Evolutionary conservation across 2,329 filamentous ascomycete genomes (phyloP).

Genomic region (Neoascochyta sp.): DNA sequence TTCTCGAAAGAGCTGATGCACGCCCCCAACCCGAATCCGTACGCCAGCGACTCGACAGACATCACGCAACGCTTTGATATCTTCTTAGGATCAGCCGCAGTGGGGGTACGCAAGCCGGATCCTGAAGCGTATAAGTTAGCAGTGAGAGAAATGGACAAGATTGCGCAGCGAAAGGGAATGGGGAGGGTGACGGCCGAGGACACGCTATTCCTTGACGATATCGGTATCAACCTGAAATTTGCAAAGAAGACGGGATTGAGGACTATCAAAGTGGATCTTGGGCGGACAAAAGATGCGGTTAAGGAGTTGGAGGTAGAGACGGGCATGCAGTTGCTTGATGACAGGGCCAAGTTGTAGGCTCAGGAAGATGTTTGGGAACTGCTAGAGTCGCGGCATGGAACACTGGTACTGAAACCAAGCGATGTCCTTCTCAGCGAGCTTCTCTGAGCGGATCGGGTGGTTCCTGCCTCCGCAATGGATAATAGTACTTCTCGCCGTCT

Average conservation of each 20-base stretch:
- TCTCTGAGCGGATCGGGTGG: no score
- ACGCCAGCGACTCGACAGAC: constrained; percentile 41
- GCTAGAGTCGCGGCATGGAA: no score
- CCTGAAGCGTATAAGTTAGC: constrained; percentile 74
- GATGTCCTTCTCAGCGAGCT: no score
- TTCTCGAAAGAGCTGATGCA: constrained; percentile 37
- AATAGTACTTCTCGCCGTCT: no score
- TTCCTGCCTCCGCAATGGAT: no score
- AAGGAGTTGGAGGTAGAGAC: constrained; percentile 73
- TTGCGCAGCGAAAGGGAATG: constrained; percentile 54
- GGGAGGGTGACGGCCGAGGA: constrained; percentile 60
- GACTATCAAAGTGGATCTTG: constrained; percentile 81
- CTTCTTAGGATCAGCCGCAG: constrained; percentile 81
- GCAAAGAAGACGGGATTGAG: constrained; percentile 70
- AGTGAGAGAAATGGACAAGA: constrained; percentile 61
- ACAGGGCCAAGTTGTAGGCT: constrained; percentile 30
- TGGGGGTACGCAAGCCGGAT: constrained; percentile 85
- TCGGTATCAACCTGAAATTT: constrained; percentile 86
- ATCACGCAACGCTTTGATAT: constrained; percentile 73
- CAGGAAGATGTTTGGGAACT: no score
- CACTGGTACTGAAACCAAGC: no score
- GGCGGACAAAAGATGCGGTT: constrained; percentile 75
- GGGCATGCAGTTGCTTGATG: constrained; percentile 60
- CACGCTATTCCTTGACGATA: constrained; percentile 86
- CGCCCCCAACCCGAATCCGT: constrained; percentile 14